Evolutionary conservation across 2,329 filamentous ascomycete species (phyloP).

Genomic region (Ceratocystis cacaofunesta): DNA sequence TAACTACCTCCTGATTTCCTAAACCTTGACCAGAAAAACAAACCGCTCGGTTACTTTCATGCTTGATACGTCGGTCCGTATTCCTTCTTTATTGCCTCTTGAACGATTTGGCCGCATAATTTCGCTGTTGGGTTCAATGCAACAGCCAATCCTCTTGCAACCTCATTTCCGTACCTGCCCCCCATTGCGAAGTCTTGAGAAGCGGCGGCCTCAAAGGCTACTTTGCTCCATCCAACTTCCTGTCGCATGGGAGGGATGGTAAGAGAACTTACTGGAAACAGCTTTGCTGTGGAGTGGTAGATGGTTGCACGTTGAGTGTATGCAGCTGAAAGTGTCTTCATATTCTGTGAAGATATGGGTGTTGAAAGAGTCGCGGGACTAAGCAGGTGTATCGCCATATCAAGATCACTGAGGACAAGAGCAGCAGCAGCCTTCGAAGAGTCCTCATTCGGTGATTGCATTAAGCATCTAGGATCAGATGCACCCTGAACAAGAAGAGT

Average conservation of each 20-base stretch:
- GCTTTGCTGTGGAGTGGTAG: conserved; percentile 44
- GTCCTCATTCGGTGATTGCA: conserved; percentile 25
- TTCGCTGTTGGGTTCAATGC: conserved; percentile 54
- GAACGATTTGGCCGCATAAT: conserved; percentile 53
- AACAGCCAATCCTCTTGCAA: conserved; percentile 49
- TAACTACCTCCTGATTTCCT: neutral
- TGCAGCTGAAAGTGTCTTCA: conserved; percentile 51
- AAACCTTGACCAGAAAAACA: neutral
- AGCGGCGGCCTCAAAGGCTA: conserved; percentile 47
- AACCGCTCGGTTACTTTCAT: conserved; percentile 20
- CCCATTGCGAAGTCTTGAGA: conserved; percentile 49
- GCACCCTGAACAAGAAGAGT: conserved; percentile 34
- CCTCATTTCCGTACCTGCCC: conserved; percentile 49
- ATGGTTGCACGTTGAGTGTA: conserved; percentile 57
- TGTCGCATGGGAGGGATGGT: conserved; percentile 27
- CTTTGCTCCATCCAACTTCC: conserved; percentile 35
- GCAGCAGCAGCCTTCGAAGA: conserved; percentile 29
- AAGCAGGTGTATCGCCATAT: conserved; percentile 42
- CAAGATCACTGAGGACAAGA: conserved; percentile 38
- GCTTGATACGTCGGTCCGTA: conserved; percentile 37
- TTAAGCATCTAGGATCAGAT: conserved; percentile 28
- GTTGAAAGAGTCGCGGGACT: conserved; percentile 36
- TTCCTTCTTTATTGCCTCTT: conserved; percentile 55
- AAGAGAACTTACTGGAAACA: conserved; percentile 26
- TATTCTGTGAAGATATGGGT: conserved; percentile 47